Evolutionary conservation across 2,329 filamentous ascomycete species (phyloP), one percentile per base, ranked within the genome.

Genomic region (Didymella segeticola): DNA sequence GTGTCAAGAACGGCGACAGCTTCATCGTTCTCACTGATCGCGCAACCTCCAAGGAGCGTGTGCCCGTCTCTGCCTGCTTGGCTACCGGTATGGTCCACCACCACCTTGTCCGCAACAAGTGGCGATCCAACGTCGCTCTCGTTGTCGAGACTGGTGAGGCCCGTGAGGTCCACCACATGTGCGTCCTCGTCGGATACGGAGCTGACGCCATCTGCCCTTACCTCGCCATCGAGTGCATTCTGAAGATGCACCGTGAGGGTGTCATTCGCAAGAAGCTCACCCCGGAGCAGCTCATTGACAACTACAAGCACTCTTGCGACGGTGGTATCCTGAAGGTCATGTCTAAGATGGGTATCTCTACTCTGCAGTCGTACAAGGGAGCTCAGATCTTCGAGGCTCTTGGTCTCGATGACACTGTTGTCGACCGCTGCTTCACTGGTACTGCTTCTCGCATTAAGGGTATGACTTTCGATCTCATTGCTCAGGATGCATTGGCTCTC

Each of bases 321-420:
- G 93, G 93, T 70, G 93, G 93, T 79, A 96, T 98, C 61, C 82
- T 98, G 61, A 98, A 98, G 78, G 93, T 98, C 74, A 98, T 98
- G 93, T 95, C 89, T 76, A 98, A 98, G 83, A 98, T 98, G 93
- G 93, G 93, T 80, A 98, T 98, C 61, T 97, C 93, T 6, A 98
- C 93, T 26, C 82, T 98, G 38, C 91, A 93, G 70, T 93, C 89
- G 64, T 98, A 98, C 82, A 98, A 98, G 82, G 93, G 93, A 71
- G 93, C 93, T 50, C 93, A 98, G 80, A 98, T 98, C 61, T 98
- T 97, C 66, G 93, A 98, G 75, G 92, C 93, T 42, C 88, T 98
- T 36, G 93, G 93, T 77, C 87, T 97, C 27, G 93, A 97, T 69
- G 93, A 96, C 74, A 83, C 84, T 17, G 93, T 98, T 39, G 90